These are phyloP conservation scores for Casuarina glauca DNA, from an alignment of 306 rosid genomes.

Conservation along the genomic window DNA sequence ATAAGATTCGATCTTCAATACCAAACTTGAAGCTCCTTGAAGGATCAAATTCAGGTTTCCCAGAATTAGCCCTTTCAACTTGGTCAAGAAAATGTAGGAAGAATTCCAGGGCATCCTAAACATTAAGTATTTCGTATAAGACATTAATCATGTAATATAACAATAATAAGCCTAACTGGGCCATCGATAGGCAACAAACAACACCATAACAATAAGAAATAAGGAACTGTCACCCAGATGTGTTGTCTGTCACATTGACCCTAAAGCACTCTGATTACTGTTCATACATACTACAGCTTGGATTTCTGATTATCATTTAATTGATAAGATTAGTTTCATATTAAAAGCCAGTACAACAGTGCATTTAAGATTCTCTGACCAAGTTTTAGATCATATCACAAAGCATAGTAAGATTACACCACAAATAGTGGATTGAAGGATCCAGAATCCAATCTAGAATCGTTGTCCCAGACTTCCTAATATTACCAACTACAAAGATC, in stretches of 20 bases:
- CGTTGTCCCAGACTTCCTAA: not conserved
- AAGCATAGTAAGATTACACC: not conserved
- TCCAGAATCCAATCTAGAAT: not conserved
- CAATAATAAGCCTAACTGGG: not conserved
- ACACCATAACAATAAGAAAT: not conserved
- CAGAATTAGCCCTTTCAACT: conserved; percentile 76
- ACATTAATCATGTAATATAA: not conserved
- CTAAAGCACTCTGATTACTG: too few relatives aligned
- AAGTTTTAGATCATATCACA: not conserved
- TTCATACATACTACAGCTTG: too few relatives aligned
- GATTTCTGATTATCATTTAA: not conserved
- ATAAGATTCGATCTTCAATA: conserved; percentile 84
- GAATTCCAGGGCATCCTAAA: conserved; percentile 96
- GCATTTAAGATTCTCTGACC: not conserved
- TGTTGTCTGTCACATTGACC: not conserved
- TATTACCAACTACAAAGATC: not conserved
- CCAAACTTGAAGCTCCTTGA: conserved; percentile 91
- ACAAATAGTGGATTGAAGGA: not conserved
- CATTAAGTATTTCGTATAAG: conserved; percentile 20
- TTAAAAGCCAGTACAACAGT: not conserved
- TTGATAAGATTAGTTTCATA: not conserved
- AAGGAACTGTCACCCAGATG: not conserved
- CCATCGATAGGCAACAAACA: not conserved
- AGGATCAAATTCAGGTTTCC: conserved; percentile 71
- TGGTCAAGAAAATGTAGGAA: conserved; percentile 94